A percentile compares a stretch with the other conserved stretches of the same genome.
These are phyloP conservation scores for Graphiopsis chlorocephala DNA, from an alignment of 2,329 filamentous ascomycete genomes.

Conservation along the genomic window DNA sequence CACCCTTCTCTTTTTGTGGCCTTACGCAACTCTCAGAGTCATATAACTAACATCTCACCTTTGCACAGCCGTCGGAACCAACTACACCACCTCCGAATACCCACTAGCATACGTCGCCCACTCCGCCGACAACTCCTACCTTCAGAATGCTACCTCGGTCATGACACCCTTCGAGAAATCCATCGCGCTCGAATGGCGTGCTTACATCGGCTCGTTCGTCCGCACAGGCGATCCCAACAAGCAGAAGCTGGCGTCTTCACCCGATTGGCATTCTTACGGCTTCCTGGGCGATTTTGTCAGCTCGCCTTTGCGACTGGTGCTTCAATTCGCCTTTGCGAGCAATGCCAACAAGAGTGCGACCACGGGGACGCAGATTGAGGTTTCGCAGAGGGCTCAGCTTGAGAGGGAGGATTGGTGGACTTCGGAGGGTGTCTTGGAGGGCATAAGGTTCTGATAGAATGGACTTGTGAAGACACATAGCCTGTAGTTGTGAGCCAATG, in stretches of 20 bases:
- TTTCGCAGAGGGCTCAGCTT: conserved; percentile 4
- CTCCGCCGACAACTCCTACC: conserved; percentile 13
- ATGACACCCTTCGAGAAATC: conserved; percentile 9
- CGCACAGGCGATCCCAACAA: conserved; percentile 10
- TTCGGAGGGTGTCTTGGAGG: background rate
- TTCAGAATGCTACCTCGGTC: background rate
- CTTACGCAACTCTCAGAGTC: no score
- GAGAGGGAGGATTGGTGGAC: conserved; percentile 7
- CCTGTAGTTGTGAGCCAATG: no score
- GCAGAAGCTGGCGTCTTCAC: background rate
- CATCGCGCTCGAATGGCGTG: conserved; percentile 10
- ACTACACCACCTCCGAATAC: background rate
- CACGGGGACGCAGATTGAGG: conserved; percentile 8
- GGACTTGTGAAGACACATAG: no score
- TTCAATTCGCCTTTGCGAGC: background rate
- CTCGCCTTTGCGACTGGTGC: conserved; percentile 1
- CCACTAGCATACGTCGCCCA: conserved; percentile 4
- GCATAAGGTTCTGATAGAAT: background rate
- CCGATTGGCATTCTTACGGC: background rate
- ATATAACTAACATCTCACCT: background rate
- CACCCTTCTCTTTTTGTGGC: background rate
- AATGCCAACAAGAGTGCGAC: background rate
- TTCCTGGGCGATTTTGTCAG: background rate
- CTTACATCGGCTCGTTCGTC: conserved; percentile 10
- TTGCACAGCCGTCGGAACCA: background rate